Evolutionary conservation across 257 asterid species (phyloP), one percentile per base, ranked within the genome.

Genomic region (Primulina eburnea): DNA sequence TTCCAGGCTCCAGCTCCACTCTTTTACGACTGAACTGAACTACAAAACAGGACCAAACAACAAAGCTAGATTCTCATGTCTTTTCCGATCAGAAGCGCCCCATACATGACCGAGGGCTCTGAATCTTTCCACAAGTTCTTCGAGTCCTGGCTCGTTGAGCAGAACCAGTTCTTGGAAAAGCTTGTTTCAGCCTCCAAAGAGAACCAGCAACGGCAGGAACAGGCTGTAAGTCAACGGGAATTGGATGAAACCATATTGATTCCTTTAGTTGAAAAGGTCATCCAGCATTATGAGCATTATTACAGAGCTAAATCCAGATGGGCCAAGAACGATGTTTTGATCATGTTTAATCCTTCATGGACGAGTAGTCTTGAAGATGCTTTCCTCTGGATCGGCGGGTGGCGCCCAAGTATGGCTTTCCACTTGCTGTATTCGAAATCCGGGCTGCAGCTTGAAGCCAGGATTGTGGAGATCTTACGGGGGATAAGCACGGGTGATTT

Each of bases 401-500:
- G 96, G 95, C 84, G 95, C 24, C 97, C 97, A 0, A 84, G 79
- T 63, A 82, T 83, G 90, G 89, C 92, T 17, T 80, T 84, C 62
- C 92, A 88, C 61, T 74, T 90, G 62, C 83, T 90, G 8, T 90
- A 88, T 73, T 88, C 95, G 8, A 83, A 88, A 68, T 80, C 88
- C 0, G 95, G 91, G 2, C 50, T 82, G 2, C 91, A 90, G 60
- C 68, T 90, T 18, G 87, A 90, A 74, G 85, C 86, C 33, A 50
- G 75, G 20, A 70, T 90, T 1, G 64, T 61, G 0, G 85, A 85
- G 30, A 65, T 88, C 11, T 32, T 86, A 1, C 75, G 38, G 14
- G 97, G 94, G n/a, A 20, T 83, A 4, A 24, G 32, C 1, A 73
- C 68, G 0, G 70, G 83, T 2, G 91, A 88, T 69, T 30, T 90